Conservation (phyloP, 2,329 filamentous ascomycete species). For the Ophiostoma pallidulum region DNA sequence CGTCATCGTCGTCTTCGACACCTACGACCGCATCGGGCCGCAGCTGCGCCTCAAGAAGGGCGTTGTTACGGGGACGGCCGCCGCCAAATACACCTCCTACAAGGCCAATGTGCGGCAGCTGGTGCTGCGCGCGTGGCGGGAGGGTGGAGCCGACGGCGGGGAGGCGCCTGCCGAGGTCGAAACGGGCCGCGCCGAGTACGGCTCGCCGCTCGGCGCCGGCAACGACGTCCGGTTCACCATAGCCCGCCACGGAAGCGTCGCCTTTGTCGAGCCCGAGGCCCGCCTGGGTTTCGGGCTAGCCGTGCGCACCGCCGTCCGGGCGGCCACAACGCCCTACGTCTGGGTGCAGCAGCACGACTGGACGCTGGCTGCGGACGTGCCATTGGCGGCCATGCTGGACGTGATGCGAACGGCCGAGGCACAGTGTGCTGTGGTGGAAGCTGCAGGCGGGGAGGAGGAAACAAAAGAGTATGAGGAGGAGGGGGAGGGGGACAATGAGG, state of each 20-base stretch:
- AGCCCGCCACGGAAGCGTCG: conserved; percentile 29
- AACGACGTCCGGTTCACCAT: conserved; percentile 31
- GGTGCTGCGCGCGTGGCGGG: conserved; percentile 22
- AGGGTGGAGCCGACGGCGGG: too few relatives aligned
- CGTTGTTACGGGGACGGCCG: conserved; percentile 38
- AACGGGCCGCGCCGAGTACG: conserved; percentile 37
- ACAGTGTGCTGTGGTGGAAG: neutral
- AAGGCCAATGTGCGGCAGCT: conserved; percentile 38
- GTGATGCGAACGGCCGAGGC: conserved; percentile 32
- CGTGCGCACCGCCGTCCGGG: conserved; percentile 41
- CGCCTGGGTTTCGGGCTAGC: conserved; percentile 44
- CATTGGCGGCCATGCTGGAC: conserved; percentile 33
- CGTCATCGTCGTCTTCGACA: conserved; percentile 44
- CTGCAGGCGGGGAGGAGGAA: neutral
- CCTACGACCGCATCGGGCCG: conserved; percentile 37
- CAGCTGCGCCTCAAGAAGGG: conserved; percentile 43
- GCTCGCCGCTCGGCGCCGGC: conserved; percentile 22
- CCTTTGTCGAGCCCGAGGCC: conserved; percentile 38
- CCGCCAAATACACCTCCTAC: conserved; percentile 33
- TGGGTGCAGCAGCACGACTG: conserved; percentile 52
- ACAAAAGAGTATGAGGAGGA: neutral
- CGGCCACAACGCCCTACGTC: conserved; percentile 39
- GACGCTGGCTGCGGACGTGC: conserved; percentile 37
- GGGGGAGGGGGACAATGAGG: neutral
- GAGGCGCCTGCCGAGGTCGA: neutral